Percentiles rank a stretch among this genome's conserved stretches.
Conservation (phyloP, 2,329 filamentous ascomycete genomes). For the Cordyceps farinosa region DNA sequence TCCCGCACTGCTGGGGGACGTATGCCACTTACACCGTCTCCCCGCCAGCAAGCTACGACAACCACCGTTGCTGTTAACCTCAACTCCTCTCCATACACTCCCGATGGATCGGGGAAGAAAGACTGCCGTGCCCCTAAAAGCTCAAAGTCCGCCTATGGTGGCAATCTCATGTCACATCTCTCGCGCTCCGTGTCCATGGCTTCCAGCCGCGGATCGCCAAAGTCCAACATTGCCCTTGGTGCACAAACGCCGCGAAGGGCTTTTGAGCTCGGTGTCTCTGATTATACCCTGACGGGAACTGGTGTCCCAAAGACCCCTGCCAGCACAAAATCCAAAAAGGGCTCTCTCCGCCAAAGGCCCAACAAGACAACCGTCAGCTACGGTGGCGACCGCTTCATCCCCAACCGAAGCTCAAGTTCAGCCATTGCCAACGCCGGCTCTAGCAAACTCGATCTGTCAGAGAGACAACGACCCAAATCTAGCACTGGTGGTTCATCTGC, state of each 20-base stretch:
- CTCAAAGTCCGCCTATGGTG: conserved; percentile 73
- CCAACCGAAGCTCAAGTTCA: conserved; percentile 86
- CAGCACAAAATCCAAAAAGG: conserved; percentile 56
- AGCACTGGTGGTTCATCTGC: conserved; percentile 67
- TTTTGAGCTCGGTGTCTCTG: conserved; percentile 86
- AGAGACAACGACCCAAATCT: conserved; percentile 70
- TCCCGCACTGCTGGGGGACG: conserved; percentile 90
- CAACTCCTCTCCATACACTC: conserved; percentile 74
- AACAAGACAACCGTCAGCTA: conserved; percentile 81
- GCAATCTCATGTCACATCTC: conserved; percentile 76
- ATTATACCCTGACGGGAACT: conserved; percentile 86
- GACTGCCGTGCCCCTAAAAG: conserved; percentile 44
- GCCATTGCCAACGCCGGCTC: conserved; percentile 78
- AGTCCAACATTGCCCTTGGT: conserved; percentile 85
- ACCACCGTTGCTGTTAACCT: conserved; percentile 48
- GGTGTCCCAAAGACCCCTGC: conserved; percentile 61
- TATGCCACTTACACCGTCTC: conserved; percentile 91
- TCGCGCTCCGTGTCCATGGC: conserved; percentile 64
- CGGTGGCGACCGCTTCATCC: conserved; percentile 88
- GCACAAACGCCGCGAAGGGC: conserved; percentile 74
- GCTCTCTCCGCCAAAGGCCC: conserved; percentile 48
- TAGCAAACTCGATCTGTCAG: conserved; percentile 71
- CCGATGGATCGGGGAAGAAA: conserved; percentile 54
- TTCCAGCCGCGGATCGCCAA: conserved; percentile 79
- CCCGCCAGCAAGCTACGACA: conserved; percentile 60